Percentiles rank a stretch among this genome's conserved stretches.
Evolutionary conservation across 75 land plant species (phyloP).

Genomic region (Gnetum montanum): DNA sequence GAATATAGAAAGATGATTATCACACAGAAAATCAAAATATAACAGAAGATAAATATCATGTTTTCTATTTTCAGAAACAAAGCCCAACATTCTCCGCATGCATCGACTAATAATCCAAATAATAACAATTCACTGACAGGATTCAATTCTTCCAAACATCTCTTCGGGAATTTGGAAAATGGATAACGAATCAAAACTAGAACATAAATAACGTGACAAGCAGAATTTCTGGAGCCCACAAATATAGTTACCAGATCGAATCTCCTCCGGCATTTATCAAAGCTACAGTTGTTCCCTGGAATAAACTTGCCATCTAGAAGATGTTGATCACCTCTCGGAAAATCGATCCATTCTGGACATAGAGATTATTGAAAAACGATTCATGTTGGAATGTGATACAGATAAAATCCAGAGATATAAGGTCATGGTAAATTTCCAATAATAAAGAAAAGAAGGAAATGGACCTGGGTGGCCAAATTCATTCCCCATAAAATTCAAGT

Average conservation of each 20-base stretch:
- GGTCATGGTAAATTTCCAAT: no score
- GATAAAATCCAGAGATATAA: not conserved
- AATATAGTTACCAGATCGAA: constrained; percentile 68
- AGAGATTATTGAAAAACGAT: not conserved
- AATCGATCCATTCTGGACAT: constrained; percentile 86
- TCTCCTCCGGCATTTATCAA: constrained; percentile 81
- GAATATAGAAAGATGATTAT: not conserved
- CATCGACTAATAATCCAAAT: no score
- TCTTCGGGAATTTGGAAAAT: no score
- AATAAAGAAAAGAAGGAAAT: not conserved
- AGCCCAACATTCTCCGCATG: no score
- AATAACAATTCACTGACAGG: no score
- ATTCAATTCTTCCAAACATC: no score
- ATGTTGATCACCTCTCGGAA: constrained; percentile 75
- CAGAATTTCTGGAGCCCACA: no score
- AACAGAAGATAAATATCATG: not conserved
- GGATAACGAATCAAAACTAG: no score
- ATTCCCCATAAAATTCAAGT: constrained; percentile 94
- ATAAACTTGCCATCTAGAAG: constrained; percentile 62
- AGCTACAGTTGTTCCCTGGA: constrained; percentile 68
- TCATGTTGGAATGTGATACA: not conserved
- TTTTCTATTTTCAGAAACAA: no score
- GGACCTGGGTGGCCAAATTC: constrained; percentile 97
- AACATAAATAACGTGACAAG: no score
- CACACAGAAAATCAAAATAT: not conserved